A percentile compares a stretch with the other conserved stretches of the same genome.
Conservation (phyloP, 2,329 filamentous ascomycete species). For the Aureobasidium namibiae region DNA sequence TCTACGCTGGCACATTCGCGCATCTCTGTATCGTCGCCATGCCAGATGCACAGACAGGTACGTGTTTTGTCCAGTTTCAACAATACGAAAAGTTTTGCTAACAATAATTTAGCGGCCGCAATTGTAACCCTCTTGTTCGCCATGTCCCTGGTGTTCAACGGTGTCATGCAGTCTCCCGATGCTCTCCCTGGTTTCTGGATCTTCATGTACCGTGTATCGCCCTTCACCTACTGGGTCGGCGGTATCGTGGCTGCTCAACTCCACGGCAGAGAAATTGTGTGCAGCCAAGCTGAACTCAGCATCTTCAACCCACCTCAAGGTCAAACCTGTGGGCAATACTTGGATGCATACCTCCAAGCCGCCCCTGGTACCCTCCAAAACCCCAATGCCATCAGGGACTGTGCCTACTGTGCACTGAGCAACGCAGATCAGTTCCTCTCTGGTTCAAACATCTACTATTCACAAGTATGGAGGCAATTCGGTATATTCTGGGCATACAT, state of each 20-base stretch:
- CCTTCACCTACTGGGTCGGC: constrained; percentile 55
- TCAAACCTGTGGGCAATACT: constrained; percentile 37
- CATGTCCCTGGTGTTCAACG: constrained; percentile 42
- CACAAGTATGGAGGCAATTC: constrained; percentile 58
- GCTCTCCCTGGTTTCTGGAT: constrained; percentile 65
- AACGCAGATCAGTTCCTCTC: constrained; percentile 42
- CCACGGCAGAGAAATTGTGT: constrained; percentile 39
- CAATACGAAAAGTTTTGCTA: too few species aligned
- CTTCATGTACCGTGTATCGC: constrained; percentile 64
- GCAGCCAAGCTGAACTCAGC: constrained; percentile 34
- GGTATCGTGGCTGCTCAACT: constrained; percentile 36
- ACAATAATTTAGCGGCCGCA: too few species aligned
- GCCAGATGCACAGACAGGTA: constrained; percentile 59
- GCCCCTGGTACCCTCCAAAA: constrained; percentile 38
- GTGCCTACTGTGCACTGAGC: constrained; percentile 41
- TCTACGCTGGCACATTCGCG: constrained; percentile 65
- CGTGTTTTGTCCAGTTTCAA: too few species aligned
- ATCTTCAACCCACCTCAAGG: constrained; percentile 33
- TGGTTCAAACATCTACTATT: constrained; percentile 33
- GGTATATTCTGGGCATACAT: constrained; percentile 63
- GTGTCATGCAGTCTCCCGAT: constrained; percentile 52
- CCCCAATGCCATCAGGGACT: constrained; percentile 35
- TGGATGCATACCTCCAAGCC: constrained; percentile 32
- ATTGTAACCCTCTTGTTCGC: constrained; percentile 41
- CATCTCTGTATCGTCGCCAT: constrained; percentile 66